A percentile compares a stretch with the other conserved stretches of the same genome.
phyloP scores from a whole-genome alignment of 2,329 filamentous ascomycete species.

The Arthrobotrys entomopaga region DNA sequence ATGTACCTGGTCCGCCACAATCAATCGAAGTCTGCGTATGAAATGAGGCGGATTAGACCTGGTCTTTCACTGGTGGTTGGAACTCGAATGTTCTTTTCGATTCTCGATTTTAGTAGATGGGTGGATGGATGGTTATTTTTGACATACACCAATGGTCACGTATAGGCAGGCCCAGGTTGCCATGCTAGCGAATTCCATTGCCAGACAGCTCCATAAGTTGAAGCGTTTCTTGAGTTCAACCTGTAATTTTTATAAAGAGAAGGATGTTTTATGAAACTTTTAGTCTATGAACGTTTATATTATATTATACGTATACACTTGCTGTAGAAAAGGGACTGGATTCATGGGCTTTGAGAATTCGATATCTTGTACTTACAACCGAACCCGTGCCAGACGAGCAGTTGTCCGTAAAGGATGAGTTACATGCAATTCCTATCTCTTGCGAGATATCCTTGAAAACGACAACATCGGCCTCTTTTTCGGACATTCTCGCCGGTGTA shows the following conservation, averaged over 20 bases:
- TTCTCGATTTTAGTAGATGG: not conserved
- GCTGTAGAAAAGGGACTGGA: not conserved
- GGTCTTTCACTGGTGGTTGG: not conserved
- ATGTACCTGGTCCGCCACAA: conserved; percentile 50
- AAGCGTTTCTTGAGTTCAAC: conserved; percentile 54
- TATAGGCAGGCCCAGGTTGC: conserved; percentile 53
- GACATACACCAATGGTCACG: conserved; percentile 55
- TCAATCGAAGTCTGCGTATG: conserved; percentile 48
- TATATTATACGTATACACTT: conserved; percentile 13
- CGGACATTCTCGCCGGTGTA: conserved; percentile 29
- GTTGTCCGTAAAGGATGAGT: conserved; percentile 50
- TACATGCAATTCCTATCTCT: conserved; percentile 45
- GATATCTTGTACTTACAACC: conserved; percentile 41
- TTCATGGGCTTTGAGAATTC: conserved; percentile 3
- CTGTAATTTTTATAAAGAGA: conserved; percentile 20
- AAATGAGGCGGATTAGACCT: conserved; percentile 38
- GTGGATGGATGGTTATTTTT: not conserved
- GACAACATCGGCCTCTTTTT: conserved; percentile 28
- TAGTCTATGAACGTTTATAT: conserved; percentile 21
- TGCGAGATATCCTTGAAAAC: conserved; percentile 49
- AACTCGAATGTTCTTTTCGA: not conserved
- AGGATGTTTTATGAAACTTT: conserved; percentile 9
- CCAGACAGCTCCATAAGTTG: conserved; percentile 53
- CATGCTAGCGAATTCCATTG: conserved; percentile 54
- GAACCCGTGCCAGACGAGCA: conserved; percentile 52